These are phyloP conservation scores for Ophiostoma perfectum DNA, from an alignment of 2,329 filamentous ascomycete species.

Conservation along the genomic window DNA sequence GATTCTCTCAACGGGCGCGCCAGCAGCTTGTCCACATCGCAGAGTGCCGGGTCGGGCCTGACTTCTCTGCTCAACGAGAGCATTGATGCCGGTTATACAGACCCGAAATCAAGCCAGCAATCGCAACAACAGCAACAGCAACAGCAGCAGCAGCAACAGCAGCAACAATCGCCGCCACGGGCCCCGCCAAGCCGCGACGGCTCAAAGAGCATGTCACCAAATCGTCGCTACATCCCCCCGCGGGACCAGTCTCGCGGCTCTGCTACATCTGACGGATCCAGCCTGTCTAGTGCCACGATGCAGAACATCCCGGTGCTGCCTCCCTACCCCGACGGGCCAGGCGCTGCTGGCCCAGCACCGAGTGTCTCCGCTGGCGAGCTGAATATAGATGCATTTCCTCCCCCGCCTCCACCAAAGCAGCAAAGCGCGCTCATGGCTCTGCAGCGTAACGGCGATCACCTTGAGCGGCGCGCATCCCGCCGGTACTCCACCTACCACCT, in stretches of 20 bases:
- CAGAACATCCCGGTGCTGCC: constrained; percentile 71
- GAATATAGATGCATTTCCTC: constrained; percentile 62
- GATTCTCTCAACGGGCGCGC: constrained; percentile 27
- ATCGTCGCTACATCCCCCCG: constrained; percentile 42
- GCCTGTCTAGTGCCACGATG: constrained; percentile 67
- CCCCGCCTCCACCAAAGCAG: constrained; percentile 65
- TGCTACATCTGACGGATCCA: constrained; percentile 55
- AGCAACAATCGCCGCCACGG: constrained; percentile 30
- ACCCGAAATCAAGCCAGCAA: constrained; percentile 21
- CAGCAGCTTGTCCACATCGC: constrained; percentile 55
- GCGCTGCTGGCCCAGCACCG: constrained; percentile 43
- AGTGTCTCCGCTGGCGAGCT: constrained; percentile 43
- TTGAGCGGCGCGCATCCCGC: constrained; percentile 86
- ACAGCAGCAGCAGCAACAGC: constrained; percentile 29
- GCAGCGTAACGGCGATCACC: constrained; percentile 75
- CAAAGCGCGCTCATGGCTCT: constrained; percentile 85
- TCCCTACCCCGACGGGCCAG: constrained; percentile 59
- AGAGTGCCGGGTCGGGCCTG: constrained; percentile 53
- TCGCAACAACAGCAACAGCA: not conserved
- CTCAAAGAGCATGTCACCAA: constrained; percentile 41
- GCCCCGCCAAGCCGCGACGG: constrained; percentile 29
- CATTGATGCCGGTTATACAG: constrained; percentile 46
- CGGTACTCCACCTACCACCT: constrained; percentile 97
- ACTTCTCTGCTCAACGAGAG: constrained; percentile 57
- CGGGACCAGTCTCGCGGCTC: constrained; percentile 51